Conservation (phyloP, 2,329 filamentous ascomycete species). For the Alternaria triticimaculans region DNA sequence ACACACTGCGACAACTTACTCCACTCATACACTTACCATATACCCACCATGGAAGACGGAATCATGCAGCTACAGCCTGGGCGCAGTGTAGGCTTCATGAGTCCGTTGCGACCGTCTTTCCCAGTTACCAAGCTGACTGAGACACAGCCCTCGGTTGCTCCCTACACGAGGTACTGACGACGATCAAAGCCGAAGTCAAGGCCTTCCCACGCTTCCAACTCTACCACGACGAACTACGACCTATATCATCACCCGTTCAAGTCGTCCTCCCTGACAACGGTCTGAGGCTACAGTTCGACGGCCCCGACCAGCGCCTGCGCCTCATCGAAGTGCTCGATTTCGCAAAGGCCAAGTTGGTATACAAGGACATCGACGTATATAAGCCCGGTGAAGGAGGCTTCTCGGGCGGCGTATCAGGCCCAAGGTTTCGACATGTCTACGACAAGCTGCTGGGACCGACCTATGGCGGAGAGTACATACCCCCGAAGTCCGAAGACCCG, state of each 20-base stretch:
- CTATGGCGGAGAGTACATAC: conserved; percentile 90
- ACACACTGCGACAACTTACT: not conserved
- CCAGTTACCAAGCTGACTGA: conserved; percentile 20
- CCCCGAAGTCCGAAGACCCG: conserved; percentile 62
- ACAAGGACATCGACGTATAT: conserved; percentile 80
- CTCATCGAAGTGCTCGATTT: conserved; percentile 93
- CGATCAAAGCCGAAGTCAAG: conserved; percentile 85
- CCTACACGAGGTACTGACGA: conserved; percentile 85
- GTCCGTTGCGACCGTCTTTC: conserved; percentile 29
- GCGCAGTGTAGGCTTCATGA: conserved; percentile 49
- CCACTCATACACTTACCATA: not conserved
- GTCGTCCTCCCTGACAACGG: conserved; percentile 84
- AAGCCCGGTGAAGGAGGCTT: conserved; percentile 59
- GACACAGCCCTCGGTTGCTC: conserved; percentile 82
- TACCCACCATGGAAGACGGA: conserved; percentile 38
- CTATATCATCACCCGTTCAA: conserved; percentile 76
- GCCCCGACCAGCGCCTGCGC: conserved; percentile 86
- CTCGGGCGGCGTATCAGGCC: conserved; percentile 60
- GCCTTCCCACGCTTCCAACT: conserved; percentile 84
- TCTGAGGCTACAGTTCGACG: conserved; percentile 89
- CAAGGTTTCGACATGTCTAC: conserved; percentile 88
- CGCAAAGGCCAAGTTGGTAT: conserved; percentile 79
- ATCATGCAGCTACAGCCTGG: conserved; percentile 40
- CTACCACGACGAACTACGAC: conserved; percentile 76
- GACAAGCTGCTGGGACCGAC: conserved; percentile 92